A percentile compares a stretch with the other conserved stretches of the same genome.
Evolutionary conservation across 257 asterid species (phyloP).

Genomic region (Primulina tabacum): DNA sequence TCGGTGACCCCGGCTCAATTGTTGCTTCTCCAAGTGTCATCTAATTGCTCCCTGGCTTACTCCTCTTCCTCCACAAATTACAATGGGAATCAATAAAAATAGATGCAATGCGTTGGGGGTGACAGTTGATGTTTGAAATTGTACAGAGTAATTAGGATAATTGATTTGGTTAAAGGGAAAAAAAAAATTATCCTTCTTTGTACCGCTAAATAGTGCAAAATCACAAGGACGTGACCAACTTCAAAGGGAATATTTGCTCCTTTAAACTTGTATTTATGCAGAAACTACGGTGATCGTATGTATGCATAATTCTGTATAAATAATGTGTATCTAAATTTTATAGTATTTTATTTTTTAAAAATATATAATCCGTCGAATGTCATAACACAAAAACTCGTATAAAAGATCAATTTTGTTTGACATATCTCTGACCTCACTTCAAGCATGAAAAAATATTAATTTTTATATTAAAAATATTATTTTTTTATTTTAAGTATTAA

Average conservation of each 20-base stretch:
- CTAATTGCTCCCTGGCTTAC: constrained; percentile 56
- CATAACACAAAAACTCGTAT: too few relatives aligned
- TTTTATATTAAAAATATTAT: too few relatives aligned
- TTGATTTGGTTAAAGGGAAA: constrained; percentile 12
- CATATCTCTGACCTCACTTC: too few relatives aligned
- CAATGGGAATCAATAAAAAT: constrained; percentile 31
- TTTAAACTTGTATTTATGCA: not conserved
- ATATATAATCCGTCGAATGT: too few relatives aligned
- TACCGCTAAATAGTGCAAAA: not conserved
- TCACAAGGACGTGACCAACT: not conserved
- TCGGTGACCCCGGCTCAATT: constrained; percentile 54
- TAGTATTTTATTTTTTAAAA: too few relatives aligned
- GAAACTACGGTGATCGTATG: not conserved
- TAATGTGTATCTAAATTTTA: too few relatives aligned
- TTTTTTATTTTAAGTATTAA: too few relatives aligned
- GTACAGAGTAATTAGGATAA: constrained; percentile 22
- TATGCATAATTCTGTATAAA: too few relatives aligned
- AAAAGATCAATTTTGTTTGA: too few relatives aligned
- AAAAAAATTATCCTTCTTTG: not conserved
- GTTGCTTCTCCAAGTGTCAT: constrained; percentile 56
- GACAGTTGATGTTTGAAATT: constrained; percentile 24
- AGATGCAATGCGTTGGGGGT: not conserved
- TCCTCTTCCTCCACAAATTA: constrained; percentile 58
- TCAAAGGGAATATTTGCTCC: not conserved
- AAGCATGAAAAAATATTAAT: too few relatives aligned